Base-by-base conservation (phyloP, 2,329 filamentous ascomycete genomes). In the Penicillium sp. region DNA sequence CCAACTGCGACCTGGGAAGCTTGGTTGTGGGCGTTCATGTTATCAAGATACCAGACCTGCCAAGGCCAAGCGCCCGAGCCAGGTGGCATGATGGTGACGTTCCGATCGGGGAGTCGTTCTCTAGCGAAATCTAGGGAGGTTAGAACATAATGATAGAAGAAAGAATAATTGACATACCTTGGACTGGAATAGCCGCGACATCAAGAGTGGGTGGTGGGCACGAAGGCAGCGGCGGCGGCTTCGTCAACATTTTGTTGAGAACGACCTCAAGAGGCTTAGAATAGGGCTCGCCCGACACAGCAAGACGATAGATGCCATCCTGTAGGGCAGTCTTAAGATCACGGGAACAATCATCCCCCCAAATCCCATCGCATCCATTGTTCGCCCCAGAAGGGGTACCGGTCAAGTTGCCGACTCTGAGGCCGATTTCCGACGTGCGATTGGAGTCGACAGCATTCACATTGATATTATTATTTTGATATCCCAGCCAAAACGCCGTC, bases 281-380 rank as follows among this genome's bases (percentile, higher is more conserved):
- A 49, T 74, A 74, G 27, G 66, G 63, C 1, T 63, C 57, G 1
- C 67, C 70, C 33, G 67, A 70, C 1, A 41, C 55, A 1, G 69
- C 62, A 15, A 74, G 65, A 12, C 55, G 55, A 33, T 66, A 74
- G 4, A 76, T 69, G 7, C 57, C 59, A 8, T 62, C 42, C 47
- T 68, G 65, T n/a, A 76, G 55, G 13, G 62, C 49, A 4, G 45
- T 53, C 51, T 71, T 75, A 39, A 76, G 58, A 49, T 73, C 68
- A 6, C 53, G 50, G 1, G 73, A 73, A 58, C 74, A 76, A 25
- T 60, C 50, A 5, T 61, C 35, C 1, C 73, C 72, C 74, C 73
- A 76, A 33, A 76, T 68, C 13, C 71, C 68, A 55, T 76, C 71
- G 49, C 74, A 76, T 41, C 72, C 73, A 63, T 76, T 75, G 45